Evolutionary conservation across 345 rosid genomes (phyloP), one percentile per base, ranked within the genome.

Genomic region (Lepidium didymum): DNA sequence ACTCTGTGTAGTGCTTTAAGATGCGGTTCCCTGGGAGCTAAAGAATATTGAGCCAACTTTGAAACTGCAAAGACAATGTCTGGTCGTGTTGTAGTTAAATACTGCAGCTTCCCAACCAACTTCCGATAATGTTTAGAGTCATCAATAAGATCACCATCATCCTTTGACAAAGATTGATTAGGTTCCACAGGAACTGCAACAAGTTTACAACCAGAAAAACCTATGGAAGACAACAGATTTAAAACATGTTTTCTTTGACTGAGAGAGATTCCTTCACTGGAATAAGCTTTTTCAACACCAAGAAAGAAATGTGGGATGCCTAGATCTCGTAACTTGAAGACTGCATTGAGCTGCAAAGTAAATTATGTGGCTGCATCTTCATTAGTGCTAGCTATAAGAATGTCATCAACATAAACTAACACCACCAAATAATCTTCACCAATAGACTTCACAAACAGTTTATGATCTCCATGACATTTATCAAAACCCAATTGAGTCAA

Each of bases 81-180:
- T 0, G 12, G 35, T 1, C 35, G 0, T 0, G 63, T 57, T 0
- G n/a, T 13, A 0, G 4, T 4, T 0, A 56, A 1, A 8, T 56
- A 56, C 0, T 36, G 11, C 0, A 52, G 4, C 0, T 56, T 56
- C 0, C 45, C 47, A 13, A 23, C 37, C 2, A 23, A 2, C 0
- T 2, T 21, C 0, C 1, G 7, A 0, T 12, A 38, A 0, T 3
- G 6, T 1, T 21, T 56, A 0, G 0, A 0, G 10, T 56, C 14
- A 0, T 0, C 1, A 0, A 18, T 0, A 0, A 11, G 0, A 0
- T 0, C 1, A 6, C 45, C 44, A 6, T 4, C 10, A 6, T 3
- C 12, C 0, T 7, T 27, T 27, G n/a, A 0, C 16, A 37, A 0
- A 58, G 0, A 0, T 14, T 3, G 25, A 5, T 59, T 42, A 0